Base-by-base conservation (phyloP, 2,329 filamentous ascomycete species). In the Geoglossum cookeanum region DNA sequence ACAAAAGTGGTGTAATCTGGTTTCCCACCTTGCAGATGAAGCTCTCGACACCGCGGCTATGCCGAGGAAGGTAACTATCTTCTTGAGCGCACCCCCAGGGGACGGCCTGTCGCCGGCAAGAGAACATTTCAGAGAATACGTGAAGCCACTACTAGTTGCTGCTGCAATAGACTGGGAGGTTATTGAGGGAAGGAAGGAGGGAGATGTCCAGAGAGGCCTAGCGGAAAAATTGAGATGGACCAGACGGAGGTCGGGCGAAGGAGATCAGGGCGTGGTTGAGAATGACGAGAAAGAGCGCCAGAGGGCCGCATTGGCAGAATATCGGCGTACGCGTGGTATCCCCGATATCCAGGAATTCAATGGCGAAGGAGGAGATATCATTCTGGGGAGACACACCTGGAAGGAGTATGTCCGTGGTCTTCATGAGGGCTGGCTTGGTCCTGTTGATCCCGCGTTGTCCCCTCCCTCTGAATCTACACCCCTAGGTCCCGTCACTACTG, bases 81-180 rank as follows among this genome's bases (percentile, higher is more conserved):
- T 87, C 69, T 75, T 98, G 57, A 81, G 87, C 60, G 84, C 85
- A 3, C 90, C 92, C 4, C 92, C 92, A 0, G 87, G 84, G 11
- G 91, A 97, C 70, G 84, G 87, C 4, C 72, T 97, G 57, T 79
- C 89, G 58, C 72, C 80, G 47, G 87, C 90, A n/a, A 85, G 94
- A 64, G 89, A 97, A 63, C 90, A 97, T 71, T 98, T 95, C 70
- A 84, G 89, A 65, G 87, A 95, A 68, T 98, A 96, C 67, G 80
- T 96, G 48, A 97, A 97, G 74, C 92, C 92, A 1, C 79, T 98
- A 30, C 73, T 98, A 44, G 86, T 92, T 3, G 85, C 88, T 1
- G 91, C 87, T 1, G 90, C 90, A 0, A 72, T 97, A 66, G 92
- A 98, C 68, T 97, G 94, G 82, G 91, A 96, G 65, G 94, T 96